Base-by-base conservation (phyloP, 352 stramenopile genomes). In the Globisporangium cederbergense region DNA sequence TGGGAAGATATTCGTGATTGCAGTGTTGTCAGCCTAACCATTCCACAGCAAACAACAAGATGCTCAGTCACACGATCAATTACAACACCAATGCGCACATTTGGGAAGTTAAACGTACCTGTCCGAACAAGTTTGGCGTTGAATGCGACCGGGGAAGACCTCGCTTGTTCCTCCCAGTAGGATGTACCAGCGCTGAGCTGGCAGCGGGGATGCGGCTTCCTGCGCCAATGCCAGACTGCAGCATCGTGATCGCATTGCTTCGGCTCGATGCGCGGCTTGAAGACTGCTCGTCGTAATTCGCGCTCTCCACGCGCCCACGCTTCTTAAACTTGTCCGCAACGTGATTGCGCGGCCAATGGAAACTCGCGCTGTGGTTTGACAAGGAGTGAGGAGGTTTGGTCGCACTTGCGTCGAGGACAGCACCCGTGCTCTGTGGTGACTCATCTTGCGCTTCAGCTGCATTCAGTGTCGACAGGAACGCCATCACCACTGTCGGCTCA, bases 1-100 rank as follows among this genome's bases (percentile, higher is more conserved):
- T 0, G 83, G 83, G 51, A 95, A 95, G 18, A 95, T 91, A 20
- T 84, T 81, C 38, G 76, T 66, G 64, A 89, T 87, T 43, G 81
- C 67, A 25, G 77, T 57, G 32, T 88, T 71, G 20, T 90, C 79
- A 1, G 61, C 36, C 70, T 89, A 34, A 8, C 11, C 16, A 45
- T 30, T 58, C 3, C 52, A 45, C 18, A 52, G 30, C 18, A 43
- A 13, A 30, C n/a, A 52, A 16, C 34, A 38, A 7, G 36, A 28
- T 20, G 18, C 14, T 34, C 4, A 55, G 13, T n/a, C 7, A 13
- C 28, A 14, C 5, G 34, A 22, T 53, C 20, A 36, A 36, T 42
- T 30, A 18, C n/a, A 10, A 18, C 49, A 28, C 28, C 25, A 50
- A 43, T 36, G n/a, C 11, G 7, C 36, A 4, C 36, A 42, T n/a